These are phyloP conservation scores for Cladophialophora psammophila DNA, from an alignment of 2,329 filamentous ascomycete species.

Conservation along the genomic window DNA sequence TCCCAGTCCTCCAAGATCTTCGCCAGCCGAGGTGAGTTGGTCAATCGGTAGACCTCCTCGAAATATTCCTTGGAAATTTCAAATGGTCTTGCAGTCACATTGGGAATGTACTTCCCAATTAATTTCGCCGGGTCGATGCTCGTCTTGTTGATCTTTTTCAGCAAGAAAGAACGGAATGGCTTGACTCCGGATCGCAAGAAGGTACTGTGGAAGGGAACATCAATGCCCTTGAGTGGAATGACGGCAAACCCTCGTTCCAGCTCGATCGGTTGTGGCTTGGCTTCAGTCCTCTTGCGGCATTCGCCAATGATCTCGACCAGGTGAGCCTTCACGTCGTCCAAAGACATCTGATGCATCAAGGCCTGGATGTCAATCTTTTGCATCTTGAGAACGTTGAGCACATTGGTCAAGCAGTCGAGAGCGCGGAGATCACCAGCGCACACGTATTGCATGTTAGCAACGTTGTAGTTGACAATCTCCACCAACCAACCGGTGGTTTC, in stretches of 20 bases:
- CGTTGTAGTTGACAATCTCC: conserved; percentile 97
- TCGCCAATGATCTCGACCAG: conserved; percentile 89
- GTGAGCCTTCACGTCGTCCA: conserved; percentile 90
- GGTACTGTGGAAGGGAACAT: conserved; percentile 96
- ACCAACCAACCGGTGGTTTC: conserved; percentile 94
- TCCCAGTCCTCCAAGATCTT: conserved; percentile 81
- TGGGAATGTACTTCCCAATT: conserved; percentile 98
- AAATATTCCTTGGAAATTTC: conserved; percentile 98
- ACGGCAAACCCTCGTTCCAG: conserved; percentile 96
- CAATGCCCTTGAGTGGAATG: conserved; percentile 94
- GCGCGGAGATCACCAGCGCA: conserved; percentile 72
- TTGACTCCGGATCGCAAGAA: conserved; percentile 98
- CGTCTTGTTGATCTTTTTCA: conserved; percentile 99
- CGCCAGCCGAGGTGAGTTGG: conserved; percentile 71
- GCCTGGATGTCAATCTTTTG: conserved; percentile 97
- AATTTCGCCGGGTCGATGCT: conserved; percentile 97
- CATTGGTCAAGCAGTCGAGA: conserved; percentile 72
- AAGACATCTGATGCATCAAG: conserved; percentile 81
- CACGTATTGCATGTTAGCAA: conserved; percentile 74
- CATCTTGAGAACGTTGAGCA: conserved; percentile 93
- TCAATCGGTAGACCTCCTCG: conserved; percentile 95
- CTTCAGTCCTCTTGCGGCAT: conserved; percentile 83
- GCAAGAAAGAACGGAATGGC: conserved; percentile 95
- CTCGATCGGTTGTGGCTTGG: conserved; percentile 86
- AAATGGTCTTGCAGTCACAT: conserved; percentile 95